Conservation (phyloP, 2,329 filamentous ascomycete species). For the Paraphoma sp. region DNA sequence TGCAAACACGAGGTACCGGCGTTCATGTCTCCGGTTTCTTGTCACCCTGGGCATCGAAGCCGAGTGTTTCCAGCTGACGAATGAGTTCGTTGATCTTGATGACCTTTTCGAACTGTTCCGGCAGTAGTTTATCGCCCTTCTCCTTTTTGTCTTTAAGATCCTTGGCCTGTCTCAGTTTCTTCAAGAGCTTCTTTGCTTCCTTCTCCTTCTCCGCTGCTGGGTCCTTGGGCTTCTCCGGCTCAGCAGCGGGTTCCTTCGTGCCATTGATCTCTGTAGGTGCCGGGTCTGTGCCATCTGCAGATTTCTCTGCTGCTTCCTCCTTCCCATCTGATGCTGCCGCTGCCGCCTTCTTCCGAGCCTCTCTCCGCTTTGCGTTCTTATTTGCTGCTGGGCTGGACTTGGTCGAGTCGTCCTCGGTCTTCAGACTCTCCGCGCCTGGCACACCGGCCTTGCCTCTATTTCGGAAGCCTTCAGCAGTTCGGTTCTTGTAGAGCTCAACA, state of each 20-base stretch:
- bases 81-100: conserved; percentile 96
- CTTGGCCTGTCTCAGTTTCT: conserved; percentile 92
- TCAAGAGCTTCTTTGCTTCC: conserved; percentile 87
- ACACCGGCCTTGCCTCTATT: conserved; percentile 73
- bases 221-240: conserved; percentile 54
- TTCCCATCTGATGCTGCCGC: conserved; percentile 52
- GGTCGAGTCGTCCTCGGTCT: conserved; percentile 54
- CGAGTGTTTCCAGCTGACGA: conserved; percentile 82
- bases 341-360: conserved; percentile 66
- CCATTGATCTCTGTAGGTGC: conserved; percentile 9
- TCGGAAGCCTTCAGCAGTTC: conserved; percentile 84
- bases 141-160: conserved; percentile 93
- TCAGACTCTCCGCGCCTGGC: conserved; percentile 71
- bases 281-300: conserved; percentile 21
- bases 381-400: conserved; percentile 63
- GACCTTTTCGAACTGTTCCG: conserved; percentile 96
- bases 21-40: conserved; percentile 52
- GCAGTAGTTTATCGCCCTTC: conserved; percentile 79
- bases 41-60: conserved; percentile 82
- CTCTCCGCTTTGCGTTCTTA: conserved; percentile 85
- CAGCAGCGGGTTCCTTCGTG: conserved; percentile 21
- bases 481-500: conserved; percentile 94
- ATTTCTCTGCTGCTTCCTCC: conserved; percentile 60
- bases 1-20: neutral
- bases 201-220: conserved; percentile 84